Evolutionary conservation across 495 filamentous ascomycete genomes (phyloP).

Genomic region (Penicillium desertorum): DNA sequence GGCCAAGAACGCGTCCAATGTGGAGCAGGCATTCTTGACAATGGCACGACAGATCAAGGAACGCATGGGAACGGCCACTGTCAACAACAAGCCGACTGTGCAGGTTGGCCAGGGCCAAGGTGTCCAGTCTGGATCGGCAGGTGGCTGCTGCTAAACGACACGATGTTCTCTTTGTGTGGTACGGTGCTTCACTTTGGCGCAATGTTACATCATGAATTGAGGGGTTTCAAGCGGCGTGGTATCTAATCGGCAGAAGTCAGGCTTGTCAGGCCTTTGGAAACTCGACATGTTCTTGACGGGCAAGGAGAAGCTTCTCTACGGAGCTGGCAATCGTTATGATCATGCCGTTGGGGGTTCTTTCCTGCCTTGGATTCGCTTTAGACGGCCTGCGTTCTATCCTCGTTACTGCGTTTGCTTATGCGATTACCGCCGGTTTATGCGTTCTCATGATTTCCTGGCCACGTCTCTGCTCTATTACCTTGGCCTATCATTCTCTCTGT

Average conservation of each 20-base stretch:
- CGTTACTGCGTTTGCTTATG: slow-evolving; percentile 29
- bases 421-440: slow-evolving; percentile 31
- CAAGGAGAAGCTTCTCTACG: slow-evolving; percentile 12
- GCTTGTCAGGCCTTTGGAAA: slow-evolving; percentile 20
- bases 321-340: slow-evolving; percentile 22
- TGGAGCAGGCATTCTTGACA: slow-evolving; percentile 99
- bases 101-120: slow-evolving; percentile 92
- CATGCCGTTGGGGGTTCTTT: slow-evolving; percentile 22
- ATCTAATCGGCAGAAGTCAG: slow-evolving; percentile 21
- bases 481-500: slow-evolving; percentile 33
- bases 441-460: slow-evolving; percentile 28
- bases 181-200: slow-evolving; percentile 37
- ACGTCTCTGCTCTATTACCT: slow-evolving; percentile 23
- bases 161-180: slow-evolving; percentile 18
- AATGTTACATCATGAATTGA: slow-evolving; percentile 34
- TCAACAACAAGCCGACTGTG: slow-evolving; percentile 98
- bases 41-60: slow-evolving; percentile 99
- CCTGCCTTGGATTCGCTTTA: slow-evolving; percentile 40
- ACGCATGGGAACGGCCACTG: slow-evolving; percentile 94
- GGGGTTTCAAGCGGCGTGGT: slow-evolving; percentile 23
- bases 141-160: slow-evolving; percentile 85
- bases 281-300: slow-evolving; percentile 18
- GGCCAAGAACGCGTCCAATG: slow-evolving; percentile 98
- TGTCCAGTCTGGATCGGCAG: slow-evolving; percentile 84
- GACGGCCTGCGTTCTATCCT: slow-evolving; percentile 38